Conservation (phyloP, 352 stramenopile genomes). For the Pythium dissimile region DNA sequence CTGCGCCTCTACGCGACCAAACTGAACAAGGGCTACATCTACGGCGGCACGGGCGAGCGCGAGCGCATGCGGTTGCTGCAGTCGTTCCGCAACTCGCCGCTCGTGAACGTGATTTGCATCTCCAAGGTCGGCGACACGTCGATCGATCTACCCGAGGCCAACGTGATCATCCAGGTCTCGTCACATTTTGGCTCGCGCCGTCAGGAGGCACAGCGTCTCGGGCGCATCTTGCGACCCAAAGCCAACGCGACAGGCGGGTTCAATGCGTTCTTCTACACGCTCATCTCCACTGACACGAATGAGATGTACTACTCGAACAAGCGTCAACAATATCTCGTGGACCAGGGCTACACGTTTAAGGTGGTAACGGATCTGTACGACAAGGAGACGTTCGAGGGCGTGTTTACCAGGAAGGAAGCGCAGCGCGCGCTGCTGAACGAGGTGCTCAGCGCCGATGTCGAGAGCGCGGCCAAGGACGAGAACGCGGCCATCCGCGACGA, state of each 20-base stretch:
- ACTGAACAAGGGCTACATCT: constrained; percentile 93
- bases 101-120: constrained; percentile 90
- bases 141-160: constrained; percentile 99
- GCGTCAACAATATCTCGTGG: constrained; percentile 98
- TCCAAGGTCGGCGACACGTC: constrained; percentile 98
- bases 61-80: constrained; percentile 86
- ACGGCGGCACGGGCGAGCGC: constrained; percentile 94
- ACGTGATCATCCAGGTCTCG: constrained; percentile 99
- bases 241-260: constrained; percentile 94
- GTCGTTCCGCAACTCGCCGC: constrained; percentile 78
- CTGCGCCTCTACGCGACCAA: constrained; percentile 93
- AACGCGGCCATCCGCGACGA: constrained; percentile 81
- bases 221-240: constrained; percentile 99
- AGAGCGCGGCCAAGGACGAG: constrained; percentile 78
- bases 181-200: constrained; percentile 98
- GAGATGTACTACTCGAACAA: constrained; percentile 99
- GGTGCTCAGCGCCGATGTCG: constrained; percentile 75
- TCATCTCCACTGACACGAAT: constrained; percentile 98
- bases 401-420: constrained; percentile 79
- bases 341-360: constrained; percentile 99
- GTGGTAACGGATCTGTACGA: constrained; percentile 95
- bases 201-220: constrained; percentile 98
- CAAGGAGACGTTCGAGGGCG: constrained; percentile 66
- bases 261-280: constrained; percentile 99
- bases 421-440: constrained; percentile 76